Base-by-base conservation (phyloP, 345 rosid genomes). In the Alliaria petiolata region DNA sequence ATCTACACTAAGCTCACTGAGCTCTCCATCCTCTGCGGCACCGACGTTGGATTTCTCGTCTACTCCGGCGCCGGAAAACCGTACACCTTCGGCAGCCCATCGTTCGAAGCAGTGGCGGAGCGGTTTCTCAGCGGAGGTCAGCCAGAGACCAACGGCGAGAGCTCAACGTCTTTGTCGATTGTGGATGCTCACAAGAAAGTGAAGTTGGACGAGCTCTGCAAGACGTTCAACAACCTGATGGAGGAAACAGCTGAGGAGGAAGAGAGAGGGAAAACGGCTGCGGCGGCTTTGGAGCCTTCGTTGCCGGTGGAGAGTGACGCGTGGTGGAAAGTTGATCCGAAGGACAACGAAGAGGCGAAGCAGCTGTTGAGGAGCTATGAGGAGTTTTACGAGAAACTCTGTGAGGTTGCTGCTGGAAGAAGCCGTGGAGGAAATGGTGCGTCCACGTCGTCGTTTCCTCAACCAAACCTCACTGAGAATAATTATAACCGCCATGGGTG, bases 11-110 rank as follows among this genome's bases (percentile, higher is more conserved):
- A 68, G 19, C 54, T 68, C 9, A 25, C 11, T 34, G 73, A 74
- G 13, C 22, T 74, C 30, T 67, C 73, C 4, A 14, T 67, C 43
- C 78, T 60, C 7, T 74, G 68, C 12, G 73, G 78, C 5, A 68
- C 25, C 1, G 34, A 74, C 0, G 44, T 60, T 3, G 78, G 54
- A 0, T 74, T 67, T 39, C 72, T 67, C 8, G 26, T 53, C 0
- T 59, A 30, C 20, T 65, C 72, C 2, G 19, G 52, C 8, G 8
- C 72, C 0, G 67, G 72, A 0, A 74, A 74, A 8, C 73, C 78
- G 5, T 67, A 40, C 33, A 52, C 74, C 6, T 60, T 75, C 31
- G 62, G 69, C 0, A 59, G 15, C 15, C 74, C 73, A 0, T 75
- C 78, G 1, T 67, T 75, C 7, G 26, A 44, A 13, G 36, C 30